phyloP scores from a whole-genome alignment of 2,329 filamentous ascomycete species.

The Blastomyces emzantsi region DNA sequence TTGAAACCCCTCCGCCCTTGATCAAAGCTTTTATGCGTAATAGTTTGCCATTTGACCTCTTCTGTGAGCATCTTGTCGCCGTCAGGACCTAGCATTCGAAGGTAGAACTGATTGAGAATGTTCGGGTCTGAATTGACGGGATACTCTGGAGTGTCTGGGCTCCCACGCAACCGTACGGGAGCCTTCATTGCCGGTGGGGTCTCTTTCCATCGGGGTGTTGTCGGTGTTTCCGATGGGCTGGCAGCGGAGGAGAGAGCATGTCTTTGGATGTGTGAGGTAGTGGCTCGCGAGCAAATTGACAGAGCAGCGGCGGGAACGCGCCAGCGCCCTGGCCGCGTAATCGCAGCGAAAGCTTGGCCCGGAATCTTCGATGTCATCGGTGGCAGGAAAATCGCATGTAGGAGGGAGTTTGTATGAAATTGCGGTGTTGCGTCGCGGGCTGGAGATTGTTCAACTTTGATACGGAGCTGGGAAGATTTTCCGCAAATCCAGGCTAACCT shows the following conservation, averaged over 20 bases:
- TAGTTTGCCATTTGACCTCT: slow-evolving; percentile 90
- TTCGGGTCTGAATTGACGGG: slow-evolving; percentile 65
- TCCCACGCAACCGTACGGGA: slow-evolving; percentile 43
- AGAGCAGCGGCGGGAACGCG: slow-evolving; percentile 20
- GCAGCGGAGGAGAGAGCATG: slow-evolving; percentile 24
- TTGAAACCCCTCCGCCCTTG: slow-evolving; percentile 92
- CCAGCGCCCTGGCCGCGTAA: slow-evolving; percentile 17
- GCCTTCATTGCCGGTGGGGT: slow-evolving; percentile 63
- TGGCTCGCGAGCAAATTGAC: slow-evolving; percentile 21
- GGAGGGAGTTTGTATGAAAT: background rate
- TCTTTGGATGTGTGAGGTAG: slow-evolving; percentile 16
- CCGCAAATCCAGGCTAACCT: slow-evolving; percentile 12
- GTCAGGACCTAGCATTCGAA: slow-evolving; percentile 61
- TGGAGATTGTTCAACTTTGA: background rate
- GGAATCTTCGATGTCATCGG: slow-evolving; percentile 17
- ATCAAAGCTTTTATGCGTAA: slow-evolving; percentile 98
- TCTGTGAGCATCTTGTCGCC: slow-evolving; percentile 70
- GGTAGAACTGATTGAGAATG: slow-evolving; percentile 68
- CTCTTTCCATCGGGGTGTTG: slow-evolving; percentile 58
- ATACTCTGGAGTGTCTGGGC: slow-evolving; percentile 40
- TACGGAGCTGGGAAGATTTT: slow-evolving; percentile 9
- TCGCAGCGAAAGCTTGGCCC: slow-evolving; percentile 15
- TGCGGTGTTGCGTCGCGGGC: background rate
- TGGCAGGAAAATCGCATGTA: slow-evolving; percentile 1
- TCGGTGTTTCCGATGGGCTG: slow-evolving; percentile 20